These are phyloP conservation scores for Ceratocystis cubensis DNA, from an alignment of 2,329 filamentous ascomycete genomes.

Conservation along the genomic window DNA sequence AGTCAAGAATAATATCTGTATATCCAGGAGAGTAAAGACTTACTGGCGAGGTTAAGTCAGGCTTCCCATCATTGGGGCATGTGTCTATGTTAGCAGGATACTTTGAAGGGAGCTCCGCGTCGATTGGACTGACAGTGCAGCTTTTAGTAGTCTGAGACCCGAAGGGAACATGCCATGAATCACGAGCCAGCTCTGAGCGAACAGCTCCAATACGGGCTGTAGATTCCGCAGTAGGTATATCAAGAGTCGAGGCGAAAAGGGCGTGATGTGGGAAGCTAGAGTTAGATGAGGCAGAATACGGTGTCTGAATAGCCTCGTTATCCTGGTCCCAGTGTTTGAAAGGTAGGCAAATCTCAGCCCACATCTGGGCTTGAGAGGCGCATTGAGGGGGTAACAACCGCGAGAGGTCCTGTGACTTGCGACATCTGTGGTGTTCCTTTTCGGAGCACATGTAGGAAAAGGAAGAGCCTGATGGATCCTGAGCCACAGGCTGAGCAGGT, in stretches of 20 bases:
- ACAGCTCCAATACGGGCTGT: neutral
- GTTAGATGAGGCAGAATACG: neutral
- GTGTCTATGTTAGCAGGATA: neutral
- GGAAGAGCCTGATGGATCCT: neutral
- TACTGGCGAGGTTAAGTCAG: neutral
- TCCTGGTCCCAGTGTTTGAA: slow-evolving; percentile 14
- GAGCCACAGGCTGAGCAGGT: neutral
- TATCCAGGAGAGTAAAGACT: neutral
- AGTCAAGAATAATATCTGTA: slow-evolving; percentile 7
- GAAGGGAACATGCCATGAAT: neutral
- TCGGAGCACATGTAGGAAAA: too few species aligned
- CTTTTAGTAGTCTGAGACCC: neutral
- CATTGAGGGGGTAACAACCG: neutral
- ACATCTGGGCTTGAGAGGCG: neutral
- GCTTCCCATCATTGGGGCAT: neutral
- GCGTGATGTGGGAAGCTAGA: neutral
- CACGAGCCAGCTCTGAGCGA: neutral
- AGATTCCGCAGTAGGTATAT: neutral
- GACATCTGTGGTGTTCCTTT: neutral
- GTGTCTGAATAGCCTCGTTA: neutral
- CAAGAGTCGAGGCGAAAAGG: slow-evolving; percentile 8
- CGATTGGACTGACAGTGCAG: slow-evolving; percentile 3
- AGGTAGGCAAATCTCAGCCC: slow-evolving; percentile 1
- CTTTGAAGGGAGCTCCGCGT: neutral
- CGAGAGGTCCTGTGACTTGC: neutral